Evolutionary conservation across 345 rosid genomes (phyloP), one percentile per base, ranked within the genome.

Genomic region (Hibiscus trionum): DNA sequence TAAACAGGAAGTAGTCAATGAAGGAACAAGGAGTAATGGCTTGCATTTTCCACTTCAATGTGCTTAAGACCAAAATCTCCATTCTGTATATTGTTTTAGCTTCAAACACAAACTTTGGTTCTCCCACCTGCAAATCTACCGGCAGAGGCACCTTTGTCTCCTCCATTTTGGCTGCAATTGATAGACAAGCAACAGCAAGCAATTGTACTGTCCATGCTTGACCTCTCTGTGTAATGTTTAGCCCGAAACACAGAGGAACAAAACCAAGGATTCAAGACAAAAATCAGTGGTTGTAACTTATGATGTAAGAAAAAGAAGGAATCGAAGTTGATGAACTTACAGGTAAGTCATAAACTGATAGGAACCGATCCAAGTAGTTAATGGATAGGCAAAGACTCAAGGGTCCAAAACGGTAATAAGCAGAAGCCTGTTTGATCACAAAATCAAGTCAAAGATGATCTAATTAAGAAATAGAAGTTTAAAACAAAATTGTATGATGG

Each of bases 341-440:
- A 50, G 90, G 86, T 55, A 90, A 70, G 61, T 88, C 86, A 81
- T 84, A 80, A 63, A 88, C 79, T n/a, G 96, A 88, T 74, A 86
- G 78, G 83, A 90, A 88, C 11, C 93, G 84, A 78, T 90, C 93
- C 81, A 90, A 83, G 87, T 87, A 90, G 77, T 90, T 90, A 72
- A 82, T 15, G 6, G 91, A 77, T 63, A 88, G 83, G 75, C 85
- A 87, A 26, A 82, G 39, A 76, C 86, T 79, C 75, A 81, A 61
- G 12, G 93, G 83, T 72, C 89, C 91, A 82, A 88, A 90, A 52
- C 77, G 73, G 74, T 73, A 84, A 76, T 82, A 81, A 53, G 82
- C 86, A 82, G 80, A 80, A 77, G 84, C 96, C 96, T 90, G 88
- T 79, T 44, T 66, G 71, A 79, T 63, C 14, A 80, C 42, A 14